Conservation (phyloP, 352 stramenopile genomes). For the Phytophthora megakarya region DNA sequence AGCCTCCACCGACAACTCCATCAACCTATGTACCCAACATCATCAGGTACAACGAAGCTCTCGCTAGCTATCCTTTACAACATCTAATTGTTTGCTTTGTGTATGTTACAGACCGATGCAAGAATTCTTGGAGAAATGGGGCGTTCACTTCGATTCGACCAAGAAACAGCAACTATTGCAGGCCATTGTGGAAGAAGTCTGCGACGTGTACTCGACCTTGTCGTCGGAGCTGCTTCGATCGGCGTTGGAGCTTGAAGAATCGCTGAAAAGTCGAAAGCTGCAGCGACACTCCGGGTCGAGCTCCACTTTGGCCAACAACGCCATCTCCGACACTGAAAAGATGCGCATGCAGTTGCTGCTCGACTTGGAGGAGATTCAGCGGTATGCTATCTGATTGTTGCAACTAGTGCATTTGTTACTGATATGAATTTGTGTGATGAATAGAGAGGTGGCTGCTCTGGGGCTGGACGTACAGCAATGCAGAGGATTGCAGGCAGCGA, state of each 20-base stretch:
- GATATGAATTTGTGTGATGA: not conserved
- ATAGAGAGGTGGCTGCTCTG: slow-evolving; percentile 57
- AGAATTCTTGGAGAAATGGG: slow-evolving; percentile 79
- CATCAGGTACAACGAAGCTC: slow-evolving; percentile 42
- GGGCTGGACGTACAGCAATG: slow-evolving; percentile 54
- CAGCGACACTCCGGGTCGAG: slow-evolving; percentile 55
- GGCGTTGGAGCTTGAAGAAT: slow-evolving; percentile 82
- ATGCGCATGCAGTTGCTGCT: slow-evolving; percentile 83
- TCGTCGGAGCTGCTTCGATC: slow-evolving; percentile 80
- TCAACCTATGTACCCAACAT: slow-evolving; percentile 85
- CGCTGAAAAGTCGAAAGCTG: slow-evolving; percentile 87
- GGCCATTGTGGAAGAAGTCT: slow-evolving; percentile 63
- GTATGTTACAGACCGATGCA: slow-evolving; percentile 54
- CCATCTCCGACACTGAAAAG: slow-evolving; percentile 83
- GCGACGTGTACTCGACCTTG: slow-evolving; percentile 61
- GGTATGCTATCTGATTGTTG: slow-evolving; percentile 41
- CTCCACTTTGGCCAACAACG: slow-evolving; percentile 20
- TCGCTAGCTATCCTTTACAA: not conserved
- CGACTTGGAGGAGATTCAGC: slow-evolving; percentile 73
- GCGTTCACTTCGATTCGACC: slow-evolving; percentile 47
- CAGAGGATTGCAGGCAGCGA: slow-evolving; percentile 23
- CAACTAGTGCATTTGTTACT: slow-evolving; percentile 7
- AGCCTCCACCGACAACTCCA: slow-evolving; percentile 62
- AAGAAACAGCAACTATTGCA: slow-evolving; percentile 55
- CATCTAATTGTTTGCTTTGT: slow-evolving; percentile 3